Evolutionary conservation across 2,329 filamentous ascomycete genomes (phyloP), one percentile per base, ranked within the genome.

Genomic region (Lachnellula arida): DNA sequence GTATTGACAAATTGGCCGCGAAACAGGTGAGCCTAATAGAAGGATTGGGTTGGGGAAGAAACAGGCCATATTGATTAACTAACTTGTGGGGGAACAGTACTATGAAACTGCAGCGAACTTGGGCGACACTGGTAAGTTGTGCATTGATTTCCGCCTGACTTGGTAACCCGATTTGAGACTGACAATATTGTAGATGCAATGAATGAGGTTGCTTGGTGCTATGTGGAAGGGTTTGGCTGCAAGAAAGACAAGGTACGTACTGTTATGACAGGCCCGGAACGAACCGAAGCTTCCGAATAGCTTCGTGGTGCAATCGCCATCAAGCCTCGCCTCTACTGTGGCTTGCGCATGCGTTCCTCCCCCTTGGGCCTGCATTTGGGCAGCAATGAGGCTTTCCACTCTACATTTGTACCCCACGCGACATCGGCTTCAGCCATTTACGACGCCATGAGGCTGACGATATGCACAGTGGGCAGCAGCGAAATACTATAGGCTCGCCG

Each of bases 31-130:
- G 78, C 72, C 57, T 40, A 37, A 49, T 42, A 25, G 44, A 55
- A 54, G 53, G 35, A 62, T 64, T 65, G 61, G 63, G 53, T 57
- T 58, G 60, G 51, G 56, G 58, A 59, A 46, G 63, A 66, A 53
- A 60, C 59, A 57, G 50, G 50, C 46, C 47, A 35, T 37, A 50
- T 56, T 44, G 43, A 62, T 56, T 44, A 40, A 62, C 67, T 68
- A 49, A 66, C 57, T 56, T 50, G 35, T 35, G 54, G 49, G 48
- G 78, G 80, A 28, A 65, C 79, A 96, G 80, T 99, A 97, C 73
- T 99, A 97, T 73, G 93, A 97, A 75, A 97, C 93, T 9, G 94
- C 94, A 28, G 94, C 94, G 58, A 97, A 99, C 71, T 76, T 99
- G 63, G 94, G 94, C 59, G 94, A 99, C 73, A 90, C 89, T 46